phyloP scores from a whole-genome alignment of 2,329 filamentous ascomycete species.

The Alternaria alternata region DNA sequence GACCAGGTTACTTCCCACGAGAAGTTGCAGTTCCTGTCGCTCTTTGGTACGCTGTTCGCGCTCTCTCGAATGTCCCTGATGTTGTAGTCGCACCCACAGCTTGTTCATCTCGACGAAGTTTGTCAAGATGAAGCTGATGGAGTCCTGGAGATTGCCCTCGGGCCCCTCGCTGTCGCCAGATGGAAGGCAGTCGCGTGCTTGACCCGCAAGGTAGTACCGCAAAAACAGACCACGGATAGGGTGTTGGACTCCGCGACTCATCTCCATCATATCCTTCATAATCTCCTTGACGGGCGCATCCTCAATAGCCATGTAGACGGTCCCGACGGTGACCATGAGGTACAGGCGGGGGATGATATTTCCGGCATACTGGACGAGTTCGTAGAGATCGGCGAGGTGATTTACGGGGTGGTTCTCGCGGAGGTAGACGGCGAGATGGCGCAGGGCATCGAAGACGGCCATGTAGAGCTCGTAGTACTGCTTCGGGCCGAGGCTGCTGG shows the following conservation, averaged over 20 bases:
- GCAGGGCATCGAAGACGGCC: slow-evolving; percentile 96
- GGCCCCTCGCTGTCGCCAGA: slow-evolving; percentile 84
- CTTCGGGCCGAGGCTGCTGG: slow-evolving; percentile 95
- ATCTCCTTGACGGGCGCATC: slow-evolving; percentile 99
- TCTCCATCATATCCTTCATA: slow-evolving; percentile 99
- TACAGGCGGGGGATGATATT: slow-evolving; percentile 97
- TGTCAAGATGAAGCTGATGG: slow-evolving; percentile 96
- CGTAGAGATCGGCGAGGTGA: slow-evolving; percentile 96
- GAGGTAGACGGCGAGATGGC: slow-evolving; percentile 94
- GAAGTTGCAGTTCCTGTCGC: slow-evolving; percentile 90
- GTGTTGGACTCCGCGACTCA: slow-evolving; percentile 97
- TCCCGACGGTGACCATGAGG: slow-evolving; percentile 98
- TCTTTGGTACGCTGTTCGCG: slow-evolving; percentile 93
- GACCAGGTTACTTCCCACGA: slow-evolving; percentile 96
- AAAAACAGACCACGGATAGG: slow-evolving; percentile 94
- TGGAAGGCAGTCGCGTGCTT: slow-evolving; percentile 89
- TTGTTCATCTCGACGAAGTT: slow-evolving; percentile 99
- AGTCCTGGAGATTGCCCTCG: slow-evolving; percentile 95
- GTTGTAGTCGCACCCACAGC: slow-evolving; percentile 95
- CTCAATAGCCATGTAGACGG: slow-evolving; percentile 98
- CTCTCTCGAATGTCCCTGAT: slow-evolving; percentile 96
- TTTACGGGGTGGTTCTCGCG: slow-evolving; percentile 98
- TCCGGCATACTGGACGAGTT: slow-evolving; percentile 96
- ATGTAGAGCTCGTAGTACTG: slow-evolving; percentile 99
- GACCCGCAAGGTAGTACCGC: slow-evolving; percentile 94